These are phyloP conservation scores for Malassezia pachydermatis DNA, from an alignment of 1,284 basidiomycete species.

Conservation along the genomic window DNA sequence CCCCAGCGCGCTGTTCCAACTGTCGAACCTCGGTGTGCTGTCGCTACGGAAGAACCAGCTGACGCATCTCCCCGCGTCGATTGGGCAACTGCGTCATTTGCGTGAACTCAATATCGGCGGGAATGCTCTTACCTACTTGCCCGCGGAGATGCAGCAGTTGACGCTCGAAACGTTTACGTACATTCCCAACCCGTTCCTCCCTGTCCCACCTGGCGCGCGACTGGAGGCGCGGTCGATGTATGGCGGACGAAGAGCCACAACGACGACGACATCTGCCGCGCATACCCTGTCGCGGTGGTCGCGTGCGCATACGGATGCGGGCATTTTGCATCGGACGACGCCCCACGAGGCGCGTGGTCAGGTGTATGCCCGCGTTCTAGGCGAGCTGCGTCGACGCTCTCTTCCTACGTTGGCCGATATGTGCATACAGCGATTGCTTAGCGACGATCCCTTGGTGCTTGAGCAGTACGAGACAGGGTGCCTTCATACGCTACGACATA, in stretches of 20 bases:
- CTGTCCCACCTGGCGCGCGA: conserved; percentile 21
- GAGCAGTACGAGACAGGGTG: conserved; percentile 40
- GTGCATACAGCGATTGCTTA: conserved; percentile 35
- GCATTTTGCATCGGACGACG: not conserved
- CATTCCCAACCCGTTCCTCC: conserved; percentile 38
- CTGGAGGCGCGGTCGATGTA: conserved; percentile 2
- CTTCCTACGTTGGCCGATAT: conserved; percentile 28
- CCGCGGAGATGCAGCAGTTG: conserved; percentile 41
- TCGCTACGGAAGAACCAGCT: conserved; percentile 42
- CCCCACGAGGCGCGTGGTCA: not conserved
- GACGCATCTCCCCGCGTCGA: conserved; percentile 33
- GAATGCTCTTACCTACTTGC: conserved; percentile 35
- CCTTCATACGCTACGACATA: conserved; percentile 23
- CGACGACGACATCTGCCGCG: conserved; percentile 9
- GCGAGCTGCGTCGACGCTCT: conserved; percentile 12
- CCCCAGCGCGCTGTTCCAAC: conserved; percentile 41
- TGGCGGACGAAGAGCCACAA: no score
- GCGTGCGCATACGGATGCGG: conserved; percentile 22
- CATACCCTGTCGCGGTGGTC: conserved; percentile 2
- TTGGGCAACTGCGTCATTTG: conserved; percentile 35
- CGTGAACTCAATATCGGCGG: conserved; percentile 37
- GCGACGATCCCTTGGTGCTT: conserved; percentile 26
- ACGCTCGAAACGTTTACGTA: conserved; percentile 33
- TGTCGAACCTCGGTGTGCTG: conserved; percentile 39
- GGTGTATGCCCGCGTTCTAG: conserved; percentile 22